These are phyloP conservation scores for Dactylellina drechsleri DNA, from an alignment of 2,329 filamentous ascomycete species.

Conservation along the genomic window DNA sequence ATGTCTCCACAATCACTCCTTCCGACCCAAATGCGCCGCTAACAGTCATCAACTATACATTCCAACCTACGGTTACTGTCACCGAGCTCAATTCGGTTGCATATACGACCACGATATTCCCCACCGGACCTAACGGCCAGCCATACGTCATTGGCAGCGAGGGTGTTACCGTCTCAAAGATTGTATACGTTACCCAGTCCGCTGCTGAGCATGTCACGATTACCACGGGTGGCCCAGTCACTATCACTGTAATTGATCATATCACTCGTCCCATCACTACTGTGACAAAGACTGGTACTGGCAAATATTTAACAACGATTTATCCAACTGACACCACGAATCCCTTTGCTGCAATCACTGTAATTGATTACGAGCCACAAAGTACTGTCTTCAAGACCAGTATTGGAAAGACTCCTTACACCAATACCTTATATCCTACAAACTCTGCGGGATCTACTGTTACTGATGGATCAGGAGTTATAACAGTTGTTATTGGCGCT, in stretches of 20 bases:
- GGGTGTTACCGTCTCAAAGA: background rate
- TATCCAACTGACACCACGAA: background rate
- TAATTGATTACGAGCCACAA: background rate
- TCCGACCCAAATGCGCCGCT: background rate
- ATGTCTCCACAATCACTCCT: background rate
- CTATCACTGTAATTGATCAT: background rate
- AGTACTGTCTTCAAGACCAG: background rate
- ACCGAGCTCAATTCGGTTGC: background rate
- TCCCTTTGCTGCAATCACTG: background rate
- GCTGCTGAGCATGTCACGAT: background rate
- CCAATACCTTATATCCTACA: slow-evolving; percentile 4
- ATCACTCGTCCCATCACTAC: slow-evolving; percentile 1
- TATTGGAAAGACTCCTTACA: background rate
- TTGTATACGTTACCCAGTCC: too few species aligned
- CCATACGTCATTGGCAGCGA: background rate
- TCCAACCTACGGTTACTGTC: background rate
- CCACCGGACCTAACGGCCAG: background rate
- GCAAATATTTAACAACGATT: background rate
- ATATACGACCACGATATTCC: background rate
- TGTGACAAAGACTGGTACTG: background rate
- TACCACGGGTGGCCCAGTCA: background rate
- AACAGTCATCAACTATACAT: background rate
- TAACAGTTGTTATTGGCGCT: background rate
- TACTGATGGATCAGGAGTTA: background rate
- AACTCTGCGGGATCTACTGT: background rate